Conservation (phyloP, 306 rosid species). For the Prunus padus region DNA sequence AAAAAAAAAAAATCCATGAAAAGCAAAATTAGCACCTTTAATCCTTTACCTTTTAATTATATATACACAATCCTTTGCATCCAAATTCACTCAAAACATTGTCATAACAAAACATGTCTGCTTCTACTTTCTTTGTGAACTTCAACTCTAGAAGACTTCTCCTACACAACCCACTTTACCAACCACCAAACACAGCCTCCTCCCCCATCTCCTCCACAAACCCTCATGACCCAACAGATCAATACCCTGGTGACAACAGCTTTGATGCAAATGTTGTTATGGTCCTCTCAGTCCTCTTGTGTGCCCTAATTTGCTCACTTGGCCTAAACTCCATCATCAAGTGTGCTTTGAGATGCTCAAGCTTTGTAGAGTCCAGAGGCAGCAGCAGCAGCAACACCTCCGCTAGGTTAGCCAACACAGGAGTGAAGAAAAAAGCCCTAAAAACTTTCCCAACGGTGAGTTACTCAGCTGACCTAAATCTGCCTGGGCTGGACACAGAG, state of each 20-base stretch:
- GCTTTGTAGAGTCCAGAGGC: conserved; percentile 31
- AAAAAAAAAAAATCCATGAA: neutral
- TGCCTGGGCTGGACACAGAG: conserved; percentile 61
- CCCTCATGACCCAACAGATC: conserved; percentile 13
- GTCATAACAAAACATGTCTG: conserved; percentile 40
- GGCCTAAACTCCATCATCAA: conserved; percentile 80
- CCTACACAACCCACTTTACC: conserved; percentile 40
- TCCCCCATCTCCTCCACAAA: conserved; percentile 33
- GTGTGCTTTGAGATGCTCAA: conserved; percentile 73
- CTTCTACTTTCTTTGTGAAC: conserved; percentile 36
- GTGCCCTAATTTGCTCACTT: conserved; percentile 81
- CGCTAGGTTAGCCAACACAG: conserved; percentile 38
- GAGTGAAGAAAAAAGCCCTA: conserved; percentile 73
- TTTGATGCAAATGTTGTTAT: conserved; percentile 85
- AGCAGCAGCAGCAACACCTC: neutral
- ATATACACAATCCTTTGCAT: conserved; percentile 29
- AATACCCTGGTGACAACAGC: conserved; percentile 44
- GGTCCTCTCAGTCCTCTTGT: conserved; percentile 90
- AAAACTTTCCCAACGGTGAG: conserved; percentile 59
- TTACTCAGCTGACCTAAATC: conserved; percentile 50
- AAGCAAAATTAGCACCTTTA: conserved; percentile 13
- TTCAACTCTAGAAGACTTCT: conserved; percentile 69
- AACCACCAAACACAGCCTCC: conserved; percentile 27
- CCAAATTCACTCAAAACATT: conserved; percentile 20
- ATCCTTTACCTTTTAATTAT: conserved; percentile 5